Percentiles rank a stretch among this genome's conserved stretches.
Conservation (phyloP, 73 alveolate genomes). For the Diophrys appendiculata region DNA sequence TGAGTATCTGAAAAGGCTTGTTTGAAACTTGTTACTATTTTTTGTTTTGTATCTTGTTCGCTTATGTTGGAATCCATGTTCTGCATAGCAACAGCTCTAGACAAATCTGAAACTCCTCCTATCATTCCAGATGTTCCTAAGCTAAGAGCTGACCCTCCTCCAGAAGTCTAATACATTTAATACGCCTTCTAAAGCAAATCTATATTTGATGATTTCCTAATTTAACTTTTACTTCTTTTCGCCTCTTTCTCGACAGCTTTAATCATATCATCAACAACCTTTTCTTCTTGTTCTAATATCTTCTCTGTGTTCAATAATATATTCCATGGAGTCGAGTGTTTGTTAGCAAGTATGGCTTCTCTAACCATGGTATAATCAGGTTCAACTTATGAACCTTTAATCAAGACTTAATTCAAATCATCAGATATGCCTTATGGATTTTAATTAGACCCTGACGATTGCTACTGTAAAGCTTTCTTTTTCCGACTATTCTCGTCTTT, state of each 20-base stretch:
- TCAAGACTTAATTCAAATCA: slow-evolving; percentile 13
- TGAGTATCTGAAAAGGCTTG: background rate
- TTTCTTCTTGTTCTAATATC: slow-evolving; percentile 10
- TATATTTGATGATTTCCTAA: background rate
- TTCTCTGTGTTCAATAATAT: slow-evolving; percentile 22
- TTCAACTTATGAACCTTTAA: slow-evolving; percentile 24
- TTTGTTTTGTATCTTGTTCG: background rate
- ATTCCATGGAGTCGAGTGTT: slow-evolving; percentile 37
- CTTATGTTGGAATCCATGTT: background rate
- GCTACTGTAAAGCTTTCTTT: too few relatives aligned
- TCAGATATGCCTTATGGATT: too few relatives aligned
- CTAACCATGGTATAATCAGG: slow-evolving; percentile 20
- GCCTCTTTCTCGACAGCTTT: background rate
- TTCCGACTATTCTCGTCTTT: slow-evolving; percentile 13
- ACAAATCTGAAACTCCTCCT: background rate
- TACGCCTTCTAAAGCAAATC: background rate
- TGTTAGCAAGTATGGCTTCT: slow-evolving; percentile 9
- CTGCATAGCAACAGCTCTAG: background rate
- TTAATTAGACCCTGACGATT: too few relatives aligned
- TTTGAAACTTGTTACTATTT: background rate
- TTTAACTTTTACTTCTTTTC: too few relatives aligned
- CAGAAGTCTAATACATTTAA: background rate
- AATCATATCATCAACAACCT: background rate
- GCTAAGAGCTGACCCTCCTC: background rate
- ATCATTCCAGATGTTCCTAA: background rate